Evolutionary conservation across 1,284 basidiomycete species (phyloP), one percentile per base, ranked within the genome.

Genomic region (Somion occarium): DNA sequence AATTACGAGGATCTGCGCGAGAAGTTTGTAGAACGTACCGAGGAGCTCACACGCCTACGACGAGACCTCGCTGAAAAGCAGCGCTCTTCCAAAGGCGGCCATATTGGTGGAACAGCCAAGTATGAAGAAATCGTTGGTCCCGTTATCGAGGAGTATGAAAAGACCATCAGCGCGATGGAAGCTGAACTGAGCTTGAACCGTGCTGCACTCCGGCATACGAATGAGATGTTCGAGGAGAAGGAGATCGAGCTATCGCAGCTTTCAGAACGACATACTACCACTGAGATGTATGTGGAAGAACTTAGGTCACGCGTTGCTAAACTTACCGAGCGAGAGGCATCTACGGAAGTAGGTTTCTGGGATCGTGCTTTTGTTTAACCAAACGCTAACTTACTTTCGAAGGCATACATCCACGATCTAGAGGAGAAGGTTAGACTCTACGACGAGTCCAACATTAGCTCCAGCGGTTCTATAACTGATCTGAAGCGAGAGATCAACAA

Each of bases 101-200:
- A 80, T 38, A 63, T 83, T 34, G 82, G 80, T n/a, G 84, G 80
- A 34, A 84, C 85, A 4, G 83, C 78, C 47, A 91, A 89, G 67
- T 98, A 98, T 65, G 91, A 97, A 63, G 91, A 94, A 67, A 96
- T 97, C 52, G 94, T 98, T 19, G 95, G 94, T 34, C 96, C 96
- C 5, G 93, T 99, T 61, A 98, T 99, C 52, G 88, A 96, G 67
- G 96, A 98, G 73, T 99, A 99, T 69, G 96, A 99, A 73, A 95
- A 96, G 76, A 93, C 94, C 1, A 95, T 99, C 58, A 85, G 87
- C 44, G 88, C 93, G 1, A 88, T 99, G 75, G 97, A 99, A 67
- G 92, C 94, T 1, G 91, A 98, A 68, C 80, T 98, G 50, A 92
- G 84, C 60, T 77, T 98, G 48, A 93, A 93, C 59, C 83, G 91